Evolutionary conservation across 371 early-diverging fungal species (phyloP), one percentile per base, ranked within the genome.

Genomic region (Mucor ambiguus): DNA sequence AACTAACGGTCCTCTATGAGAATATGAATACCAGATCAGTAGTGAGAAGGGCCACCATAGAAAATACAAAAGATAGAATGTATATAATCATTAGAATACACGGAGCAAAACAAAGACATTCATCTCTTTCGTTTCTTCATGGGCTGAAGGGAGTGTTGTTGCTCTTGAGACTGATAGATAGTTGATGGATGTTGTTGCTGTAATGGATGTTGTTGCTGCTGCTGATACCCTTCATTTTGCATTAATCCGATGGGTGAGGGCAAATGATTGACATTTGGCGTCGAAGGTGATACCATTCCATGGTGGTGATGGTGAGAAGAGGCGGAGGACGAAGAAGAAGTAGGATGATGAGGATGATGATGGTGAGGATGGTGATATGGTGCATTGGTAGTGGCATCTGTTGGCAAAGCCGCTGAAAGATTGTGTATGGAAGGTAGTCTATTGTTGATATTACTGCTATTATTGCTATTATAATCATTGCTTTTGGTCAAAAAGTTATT

Each of bases 341-440:
- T 8, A 58, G 26, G 35, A 24, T 14, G 33, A 10, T 60, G 35
- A 44, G 38, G n/a, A 43, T 44, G 41, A 11, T 48, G 44, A 43
- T 43, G 44, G 41, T 30, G 30, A 30, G 30, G 22, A 48, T 49
- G 44, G 20, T 44, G 44, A 44, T 44, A 49, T 24, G 49, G 11
- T 49, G 49, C 49, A 49, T 9, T 24, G 24, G 22, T 26, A 49
- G 49, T 49, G 49, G 49, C 49, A 49, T 49, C 49, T 49, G 26
- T 26, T 38, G 70, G 62, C 58, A 72, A 67, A 32, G 68, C 60
- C 14, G 73, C 69, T 54, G 80, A 71, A 16, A 80, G 67, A 58
- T 72, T 71, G 35, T 70, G 77, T 52, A 77, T 77, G 14, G 78
- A 77, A 60, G 78, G 80, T 7, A 77, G 63, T 33, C 75, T 49